phyloP scores from a whole-genome alignment of 441 rosid species.

The Melastoma candidum region DNA sequence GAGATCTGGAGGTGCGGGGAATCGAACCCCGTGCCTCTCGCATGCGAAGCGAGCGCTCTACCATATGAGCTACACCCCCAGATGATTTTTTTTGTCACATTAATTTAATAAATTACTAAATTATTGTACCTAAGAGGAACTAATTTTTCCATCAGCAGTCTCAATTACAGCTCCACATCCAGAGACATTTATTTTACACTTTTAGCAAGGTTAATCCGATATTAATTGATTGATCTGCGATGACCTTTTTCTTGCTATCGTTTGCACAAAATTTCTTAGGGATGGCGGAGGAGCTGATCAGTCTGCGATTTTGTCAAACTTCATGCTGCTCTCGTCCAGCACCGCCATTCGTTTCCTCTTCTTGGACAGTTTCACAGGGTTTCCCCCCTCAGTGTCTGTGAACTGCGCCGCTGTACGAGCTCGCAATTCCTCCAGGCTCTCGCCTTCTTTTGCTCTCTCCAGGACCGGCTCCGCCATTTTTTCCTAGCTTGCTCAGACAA shows the following conservation, averaged over 20 bases:
- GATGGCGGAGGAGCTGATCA: no score
- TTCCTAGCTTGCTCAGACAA: no score
- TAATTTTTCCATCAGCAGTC: no score
- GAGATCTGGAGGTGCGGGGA: constrained; percentile 53
- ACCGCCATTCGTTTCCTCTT: constrained; percentile 49
- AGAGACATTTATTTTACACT: no score
- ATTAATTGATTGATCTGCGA: no score
- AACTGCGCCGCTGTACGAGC: constrained; percentile 76
- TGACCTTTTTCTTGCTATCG: no score
- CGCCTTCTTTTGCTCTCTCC: constrained; percentile 89
- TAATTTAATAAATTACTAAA: no score
- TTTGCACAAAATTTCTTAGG: no score
- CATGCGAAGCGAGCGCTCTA: constrained; percentile 92
- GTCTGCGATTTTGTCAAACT: constrained; percentile 29
- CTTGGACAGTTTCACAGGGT: constrained; percentile 36
- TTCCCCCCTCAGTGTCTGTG: constrained; percentile 36
- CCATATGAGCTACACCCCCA: constrained; percentile 91
- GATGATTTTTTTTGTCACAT: no score
- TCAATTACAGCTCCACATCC: no score
- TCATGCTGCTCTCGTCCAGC: constrained; percentile 49
- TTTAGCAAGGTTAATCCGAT: no score
- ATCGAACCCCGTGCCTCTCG: constrained; percentile 97
- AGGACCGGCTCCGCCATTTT: constrained; percentile 34
- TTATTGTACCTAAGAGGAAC: no score
- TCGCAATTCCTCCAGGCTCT: constrained; percentile 63